Evolutionary conservation across 2,329 filamentous ascomycete species (phyloP).

Genomic region (Diaporthe ampelina): DNA sequence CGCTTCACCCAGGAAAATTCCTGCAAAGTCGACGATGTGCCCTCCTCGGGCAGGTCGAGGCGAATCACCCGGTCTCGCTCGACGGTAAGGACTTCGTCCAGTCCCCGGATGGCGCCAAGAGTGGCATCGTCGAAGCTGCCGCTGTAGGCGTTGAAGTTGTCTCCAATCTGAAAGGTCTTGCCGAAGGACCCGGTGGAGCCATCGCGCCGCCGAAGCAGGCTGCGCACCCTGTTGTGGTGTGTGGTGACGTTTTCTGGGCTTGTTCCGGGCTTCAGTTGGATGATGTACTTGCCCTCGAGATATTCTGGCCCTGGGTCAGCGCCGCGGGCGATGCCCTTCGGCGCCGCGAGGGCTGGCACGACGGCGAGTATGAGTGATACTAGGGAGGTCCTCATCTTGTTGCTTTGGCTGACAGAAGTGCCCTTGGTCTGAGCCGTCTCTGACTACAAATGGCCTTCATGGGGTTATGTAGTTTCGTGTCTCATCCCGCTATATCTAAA

Average conservation of each 20-base stretch:
- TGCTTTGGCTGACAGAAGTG: neutral
- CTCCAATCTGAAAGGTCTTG: conserved; percentile 18
- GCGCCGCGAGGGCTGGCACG: conserved; percentile 1
- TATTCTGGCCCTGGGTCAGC: neutral
- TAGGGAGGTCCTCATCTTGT: conserved; percentile 11
- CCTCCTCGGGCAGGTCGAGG: neutral
- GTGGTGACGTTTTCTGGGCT: neutral
- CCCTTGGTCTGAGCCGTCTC: neutral
- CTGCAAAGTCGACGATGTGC: neutral
- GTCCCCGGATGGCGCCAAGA: conserved; percentile 1
- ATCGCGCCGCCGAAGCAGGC: conserved; percentile 20
- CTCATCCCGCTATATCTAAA: no score
- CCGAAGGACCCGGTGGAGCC: conserved; percentile 6
- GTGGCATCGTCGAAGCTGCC: conserved; percentile 29
- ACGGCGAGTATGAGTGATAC: neutral
- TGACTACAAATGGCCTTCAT: neutral
- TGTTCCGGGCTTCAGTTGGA: conserved; percentile 18
- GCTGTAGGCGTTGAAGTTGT: conserved; percentile 24
- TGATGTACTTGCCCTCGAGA: conserved; percentile 15
- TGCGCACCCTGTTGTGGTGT: conserved; percentile 15
- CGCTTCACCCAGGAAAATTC: neutral
- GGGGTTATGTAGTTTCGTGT: no score
- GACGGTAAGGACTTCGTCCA: conserved; percentile 12
- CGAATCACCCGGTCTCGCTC: conserved; percentile 20
- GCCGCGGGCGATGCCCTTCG: neutral